Base-by-base conservation (phyloP, 257 asterid species). In the Leonotis leonurus region DNA sequence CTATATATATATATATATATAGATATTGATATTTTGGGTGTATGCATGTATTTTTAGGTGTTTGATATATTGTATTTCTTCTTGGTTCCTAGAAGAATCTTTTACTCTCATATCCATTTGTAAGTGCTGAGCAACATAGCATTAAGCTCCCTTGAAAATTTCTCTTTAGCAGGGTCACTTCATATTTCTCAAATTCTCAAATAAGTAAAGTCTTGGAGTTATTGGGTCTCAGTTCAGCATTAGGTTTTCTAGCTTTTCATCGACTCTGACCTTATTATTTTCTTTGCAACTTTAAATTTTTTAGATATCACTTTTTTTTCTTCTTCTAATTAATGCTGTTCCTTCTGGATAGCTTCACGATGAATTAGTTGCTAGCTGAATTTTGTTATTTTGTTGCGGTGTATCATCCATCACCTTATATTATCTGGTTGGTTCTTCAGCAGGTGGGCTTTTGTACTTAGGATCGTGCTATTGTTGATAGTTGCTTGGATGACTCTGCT, bases 401-500 rank as follows among this genome's bases (percentile, higher is more conserved):
- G 57, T 40, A 16, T 58, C 11, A 63, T 65, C n/a, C 11, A 63
- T 65, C n/a, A n/a, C 54, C 80, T 78, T 54, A 85, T 61, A 30
- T 52, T 60, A 60, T 79, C 66, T 74, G 20, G 36, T 61, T 67
- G 55, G 65, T 81, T 56, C 71, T 81, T 52, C 70, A 92, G 99
- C 80, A 82, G 93, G 95, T 89, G 86, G 78, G 79, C 86, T 67
- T 92, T 92, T 79, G 95, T 85, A 71, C 78, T 92, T 29, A 89
- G 97, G 13, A 89, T 92, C 2, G 89, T 92, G 72, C 68, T 89
- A 73, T 55, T 92, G 73, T 65, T 92, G 73, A 76, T 89, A 62
- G 95, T 85, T 60, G 99, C 99, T 60, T 92, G 99, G 99, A 83
- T 92, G 94, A 92, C 99, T 24, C 75, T 92, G 22, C 95, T 92